Base-by-base conservation (phyloP, 352 stramenopile species). In the Phytophthora macrochlamydospora region DNA sequence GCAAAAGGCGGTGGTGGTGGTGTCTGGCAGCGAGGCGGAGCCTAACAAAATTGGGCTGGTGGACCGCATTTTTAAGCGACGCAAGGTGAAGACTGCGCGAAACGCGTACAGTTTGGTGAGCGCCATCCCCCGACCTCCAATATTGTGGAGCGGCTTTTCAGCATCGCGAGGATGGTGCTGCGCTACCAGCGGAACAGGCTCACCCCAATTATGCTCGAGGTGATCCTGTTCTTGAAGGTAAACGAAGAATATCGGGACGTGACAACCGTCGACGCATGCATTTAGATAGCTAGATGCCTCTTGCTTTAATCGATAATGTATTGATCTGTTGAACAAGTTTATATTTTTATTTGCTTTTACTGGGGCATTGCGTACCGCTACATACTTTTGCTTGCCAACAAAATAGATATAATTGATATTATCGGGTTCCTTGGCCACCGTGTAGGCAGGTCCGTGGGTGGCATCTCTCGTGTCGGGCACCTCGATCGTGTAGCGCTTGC, bases 241-340 rank as follows among this genome's bases (percentile, higher is more conserved):
- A 67, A 62, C 51, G n/a, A 30, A 0, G 51, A n/a, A 1, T 60
- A 61, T 4, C 46, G 51, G 59, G 51, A 52, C 29, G 59, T 61
- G 24, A 55, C 56, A 12, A 62, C 56, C 13, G 38, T 59, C 1
- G 52, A 50, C 24, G 18, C 37, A 5, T 37, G 24, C 12, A 50
- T 59, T 29, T 59, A 59, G 52, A 11, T 24, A 43, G 49, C 6
- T 38, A 56, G n/a, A 14, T 52, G 46, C n/a, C 32, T 35, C 12
- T 52, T 5, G 3, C 18, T 24, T 7, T 32, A 1, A 14, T 35
- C n/a, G 28, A 32, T 52, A 38, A 38, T 52, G 4, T 32, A 52
- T 28, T 52, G 18, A 35, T 12, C 12, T 52, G 46, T 24, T 52
- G n/a, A 18, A 11, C 46, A 37, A 9, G n/a, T 52, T 52, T 7